Base-by-base conservation (phyloP, 495 filamentous ascomycete genomes). In the Pyronema omphalodes region DNA sequence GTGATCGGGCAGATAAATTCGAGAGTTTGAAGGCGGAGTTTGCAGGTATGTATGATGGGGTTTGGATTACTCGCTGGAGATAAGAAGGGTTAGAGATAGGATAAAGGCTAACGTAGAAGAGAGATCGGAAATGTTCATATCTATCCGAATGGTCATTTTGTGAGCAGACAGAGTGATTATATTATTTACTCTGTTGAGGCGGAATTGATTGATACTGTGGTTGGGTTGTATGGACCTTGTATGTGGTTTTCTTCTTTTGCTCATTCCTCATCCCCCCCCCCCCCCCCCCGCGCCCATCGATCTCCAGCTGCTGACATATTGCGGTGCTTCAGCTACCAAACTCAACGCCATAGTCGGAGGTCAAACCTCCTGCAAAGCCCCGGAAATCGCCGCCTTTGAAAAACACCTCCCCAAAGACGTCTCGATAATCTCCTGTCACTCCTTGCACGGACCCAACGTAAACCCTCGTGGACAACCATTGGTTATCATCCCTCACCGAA, bases 121-220 rank as follows among this genome's bases (percentile, higher is more conserved):
- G 61, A 52, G 48, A 44, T 53, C 15, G 23, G 51, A 55, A 84
- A 83, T 70, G 72, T 89, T 59, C 69, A 77, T 61, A 87, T 98
- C 65, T 78, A 84, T 56, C 76, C 76, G 64, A 93, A 94, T 78
- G 93, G 93, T 55, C 88, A 94, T 72, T 77, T 89, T 68, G 88
- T 98, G 59, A 93, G 89, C 55, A 79, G 93, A 66, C 75, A 79
- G 66, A 93, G 88, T 76, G 88, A 94, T 74, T 94, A 84, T 65
- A 95, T 95, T 68, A 82, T 96, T 65, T 98, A 98, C 75, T 89
- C 82, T 68, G 91, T 98, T 66, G 89, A 95, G 69, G 91, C 91
- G 41, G 86, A 88, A 53, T 75, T 78, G 47, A 91, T 98, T 66
- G 83, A 84, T 64, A 76, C 74, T 55, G 82, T 95, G 57, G 89